Percentiles rank a stretch among this genome's conserved stretches.
phyloP scores from a whole-genome alignment of 805 yeast genomes.

The Lipomyces chichibuensis region DNA sequence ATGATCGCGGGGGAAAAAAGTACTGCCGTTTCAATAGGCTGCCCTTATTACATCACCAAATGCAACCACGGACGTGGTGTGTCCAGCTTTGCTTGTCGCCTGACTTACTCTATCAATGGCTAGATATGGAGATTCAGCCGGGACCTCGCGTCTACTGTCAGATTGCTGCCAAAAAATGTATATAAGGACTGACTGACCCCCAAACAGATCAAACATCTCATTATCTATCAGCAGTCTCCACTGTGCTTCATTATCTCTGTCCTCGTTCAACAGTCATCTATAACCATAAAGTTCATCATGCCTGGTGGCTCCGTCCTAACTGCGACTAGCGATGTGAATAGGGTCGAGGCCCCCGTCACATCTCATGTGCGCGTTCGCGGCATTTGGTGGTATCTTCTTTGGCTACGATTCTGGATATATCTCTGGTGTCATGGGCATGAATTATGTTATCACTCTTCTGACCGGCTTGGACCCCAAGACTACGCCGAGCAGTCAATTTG shows the following conservation, averaged over 20 bases:
- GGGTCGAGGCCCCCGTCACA: constrained; percentile 39
- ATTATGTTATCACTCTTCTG: constrained; percentile 60
- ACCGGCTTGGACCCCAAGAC: constrained; percentile 44
- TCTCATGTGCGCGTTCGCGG: constrained; percentile 76
- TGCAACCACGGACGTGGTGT: background rate
- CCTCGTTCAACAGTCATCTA: background rate
- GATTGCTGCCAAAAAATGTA: background rate
- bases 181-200: background rate
- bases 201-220: background rate
- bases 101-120: background rate
- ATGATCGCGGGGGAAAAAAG: background rate
- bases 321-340: background rate
- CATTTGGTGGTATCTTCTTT: constrained; percentile 86
- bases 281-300: background rate
- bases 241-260: background rate
- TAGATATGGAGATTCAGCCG: background rate
- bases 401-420: constrained; percentile 90
- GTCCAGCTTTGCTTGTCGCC: background rate
- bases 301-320: constrained; percentile 12
- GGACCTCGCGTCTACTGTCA: background rate
- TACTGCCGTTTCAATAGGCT: background rate
- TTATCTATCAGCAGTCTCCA: background rate
- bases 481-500: constrained; percentile 1
- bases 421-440: constrained; percentile 76
- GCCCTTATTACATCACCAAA: no score